A percentile compares a stretch with the other conserved stretches of the same genome.
These are phyloP conservation scores for Cryptosporidium viatorum DNA, from an alignment of 169 alveolate genomes.

Conservation along the genomic window DNA sequence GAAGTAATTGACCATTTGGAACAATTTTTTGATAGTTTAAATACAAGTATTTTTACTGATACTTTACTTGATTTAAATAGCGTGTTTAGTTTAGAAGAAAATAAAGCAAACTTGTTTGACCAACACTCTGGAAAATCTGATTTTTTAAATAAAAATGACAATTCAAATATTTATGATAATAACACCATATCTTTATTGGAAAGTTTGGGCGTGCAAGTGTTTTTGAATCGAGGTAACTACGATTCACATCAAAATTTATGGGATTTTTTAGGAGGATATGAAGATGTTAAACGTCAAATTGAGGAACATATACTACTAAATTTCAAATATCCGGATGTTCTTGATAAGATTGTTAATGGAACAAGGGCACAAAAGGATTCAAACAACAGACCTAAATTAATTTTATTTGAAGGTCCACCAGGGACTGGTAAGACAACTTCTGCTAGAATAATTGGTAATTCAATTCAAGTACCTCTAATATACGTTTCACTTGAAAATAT, in stretches of 20 bases:
- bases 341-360: slow-evolving; percentile 83
- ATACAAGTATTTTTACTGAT: background rate
- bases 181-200: slow-evolving; percentile 23
- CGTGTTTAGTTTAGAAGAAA: background rate
- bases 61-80: background rate
- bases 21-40: background rate
- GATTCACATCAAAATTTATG: slow-evolving; percentile 69
- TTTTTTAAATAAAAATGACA: too few relatives aligned
- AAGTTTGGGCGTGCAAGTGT: slow-evolving; percentile 64
- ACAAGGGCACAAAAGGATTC: slow-evolving; percentile 86
- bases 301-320: slow-evolving; percentile 89
- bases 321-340: slow-evolving; percentile 86
- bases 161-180: background rate
- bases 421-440: slow-evolving; percentile 93
- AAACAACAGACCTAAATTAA: slow-evolving; percentile 87
- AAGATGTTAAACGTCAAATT: slow-evolving; percentile 85
- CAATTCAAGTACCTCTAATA: slow-evolving; percentile 86
- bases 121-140: background rate
- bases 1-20: background rate
- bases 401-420: slow-evolving; percentile 92
- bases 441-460: slow-evolving; percentile 87
- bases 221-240: background rate
- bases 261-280: slow-evolving; percentile 90
- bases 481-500: slow-evolving; percentile 88
- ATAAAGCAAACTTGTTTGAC: background rate